phyloP scores from a whole-genome alignment of 2,329 filamentous ascomycete species.

The Aspergillus alliaceus region DNA sequence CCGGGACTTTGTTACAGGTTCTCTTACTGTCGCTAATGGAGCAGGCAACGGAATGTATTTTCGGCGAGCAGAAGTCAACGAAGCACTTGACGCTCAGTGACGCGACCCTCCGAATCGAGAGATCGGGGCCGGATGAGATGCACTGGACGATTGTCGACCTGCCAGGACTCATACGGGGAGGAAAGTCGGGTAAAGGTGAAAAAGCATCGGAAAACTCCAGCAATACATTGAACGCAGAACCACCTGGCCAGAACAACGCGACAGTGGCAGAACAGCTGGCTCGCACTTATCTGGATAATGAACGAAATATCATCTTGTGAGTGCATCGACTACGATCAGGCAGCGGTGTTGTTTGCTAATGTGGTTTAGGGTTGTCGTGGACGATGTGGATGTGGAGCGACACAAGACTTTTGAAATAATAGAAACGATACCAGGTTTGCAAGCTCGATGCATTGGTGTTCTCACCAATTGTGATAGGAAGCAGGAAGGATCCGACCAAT shows the following conservation, averaged over 20 bases:
- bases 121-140: not conserved
- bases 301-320: not conserved
- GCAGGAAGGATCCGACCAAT: constrained; percentile 13
- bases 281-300: not conserved
- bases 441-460: constrained; percentile 15
- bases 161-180: not conserved
- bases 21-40: not conserved
- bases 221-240: not conserved
- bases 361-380: constrained; percentile 10
- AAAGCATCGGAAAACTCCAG: not conserved
- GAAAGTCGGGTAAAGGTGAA: not conserved
- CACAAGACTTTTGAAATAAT: constrained; percentile 11
- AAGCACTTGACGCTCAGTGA: not conserved
- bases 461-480: constrained; percentile 17
- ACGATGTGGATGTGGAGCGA: constrained; percentile 16
- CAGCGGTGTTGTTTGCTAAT: not conserved
- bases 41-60: not conserved
- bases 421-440: constrained; percentile 5
- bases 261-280: not conserved
- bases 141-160: not conserved
- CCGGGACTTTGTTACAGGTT: not conserved
- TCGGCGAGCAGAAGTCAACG: not conserved
- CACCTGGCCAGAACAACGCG: not conserved
- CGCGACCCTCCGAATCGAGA: not conserved
- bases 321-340: not conserved